Percentiles rank a stretch among this genome's conserved stretches.
Conservation (phyloP, 805 yeast genomes). For the Lachancea sp. region DNA sequence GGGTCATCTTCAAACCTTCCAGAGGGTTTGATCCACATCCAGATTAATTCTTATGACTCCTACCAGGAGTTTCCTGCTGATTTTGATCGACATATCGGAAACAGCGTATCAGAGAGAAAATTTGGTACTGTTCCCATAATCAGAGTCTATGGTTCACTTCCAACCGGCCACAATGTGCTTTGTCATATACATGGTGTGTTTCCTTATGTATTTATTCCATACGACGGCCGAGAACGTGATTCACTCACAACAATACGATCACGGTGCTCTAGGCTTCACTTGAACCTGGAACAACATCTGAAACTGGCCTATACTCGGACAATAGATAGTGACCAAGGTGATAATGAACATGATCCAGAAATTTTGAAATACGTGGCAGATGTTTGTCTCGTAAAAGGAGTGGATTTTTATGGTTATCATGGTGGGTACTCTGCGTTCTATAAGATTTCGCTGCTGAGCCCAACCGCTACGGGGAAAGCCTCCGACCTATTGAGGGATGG, state of each 20-base stretch:
- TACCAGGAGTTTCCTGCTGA: constrained; percentile 52
- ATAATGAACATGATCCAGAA: background rate
- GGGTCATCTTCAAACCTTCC: constrained; percentile 12
- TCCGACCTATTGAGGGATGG: constrained; percentile 45
- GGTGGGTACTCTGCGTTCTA: constrained; percentile 57
- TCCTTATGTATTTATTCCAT: constrained; percentile 73
- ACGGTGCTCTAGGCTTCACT: constrained; percentile 37
- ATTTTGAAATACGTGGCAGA: constrained; percentile 45
- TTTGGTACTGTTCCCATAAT: constrained; percentile 61
- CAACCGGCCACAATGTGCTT: constrained; percentile 50
- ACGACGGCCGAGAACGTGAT: constrained; percentile 38
- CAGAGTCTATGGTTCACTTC: constrained; percentile 66
- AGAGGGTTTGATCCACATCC: constrained; percentile 37
- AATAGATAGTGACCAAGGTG: background rate
- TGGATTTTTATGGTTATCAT: constrained; percentile 80
- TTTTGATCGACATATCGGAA: constrained; percentile 43
- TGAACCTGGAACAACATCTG: constrained; percentile 41
- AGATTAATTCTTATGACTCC: constrained; percentile 58
- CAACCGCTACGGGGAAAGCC: constrained; percentile 50
- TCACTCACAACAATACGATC: constrained; percentile 22
- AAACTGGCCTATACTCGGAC: constrained; percentile 35
- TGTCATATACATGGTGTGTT: constrained; percentile 79
- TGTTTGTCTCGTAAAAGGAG: constrained; percentile 60
- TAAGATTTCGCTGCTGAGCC: constrained; percentile 63
- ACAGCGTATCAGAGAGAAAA: constrained; percentile 28